Evolutionary conservation across 2,329 filamentous ascomycete species (phyloP), one percentile per base, ranked within the genome.

Genomic region (Ophiosphaerella narmari): DNA sequence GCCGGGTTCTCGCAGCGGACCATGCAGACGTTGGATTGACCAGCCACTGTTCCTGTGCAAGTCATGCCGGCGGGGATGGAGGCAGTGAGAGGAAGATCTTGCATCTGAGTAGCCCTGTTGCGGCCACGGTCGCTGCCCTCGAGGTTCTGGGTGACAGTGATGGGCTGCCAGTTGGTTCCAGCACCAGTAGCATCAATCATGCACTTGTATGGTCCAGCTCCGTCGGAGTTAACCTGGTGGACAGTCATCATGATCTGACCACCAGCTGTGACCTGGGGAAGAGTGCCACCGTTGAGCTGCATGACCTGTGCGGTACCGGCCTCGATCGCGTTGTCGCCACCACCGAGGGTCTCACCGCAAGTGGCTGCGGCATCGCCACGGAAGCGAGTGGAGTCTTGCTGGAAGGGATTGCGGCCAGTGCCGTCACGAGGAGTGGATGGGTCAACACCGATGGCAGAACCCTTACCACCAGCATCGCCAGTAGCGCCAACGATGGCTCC

Each of bases 151-250:
- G 80, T 81, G 46, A 87, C 84, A 31, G 78, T 71, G 66, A 84
- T 81, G 52, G 79, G 71, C 18, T 72, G 67, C 79, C 82, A 86
- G 56, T 74, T 67, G 40, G 75, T 65, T 21, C 78, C 84, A 4
- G 83, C 85, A 48, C 76, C 85, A 49, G 84, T 83, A 47, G 76
- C 70, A 63, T 86, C 85, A 66, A 87, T 84, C 78, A 84, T 84
- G 75, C 84, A 86, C 6, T 75, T 80, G 72, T 86, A 87, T 2
- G 85, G 84, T 9, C 86, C 86, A 51, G 82, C 85, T 50, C 86
- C 86, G 58, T 88, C 86, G 33, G 77, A 77, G 72, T 87, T 88
- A 68, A 88, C 84, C 68, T 87, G 85, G 73, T 87, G 85, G 8
- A 87, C 75, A 1, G 83, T 87, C 78, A 88, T 86, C 59, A 74